Conservation (phyloP, 2,329 filamentous ascomycete species). For the Mycosphaerella sp. region DNA sequence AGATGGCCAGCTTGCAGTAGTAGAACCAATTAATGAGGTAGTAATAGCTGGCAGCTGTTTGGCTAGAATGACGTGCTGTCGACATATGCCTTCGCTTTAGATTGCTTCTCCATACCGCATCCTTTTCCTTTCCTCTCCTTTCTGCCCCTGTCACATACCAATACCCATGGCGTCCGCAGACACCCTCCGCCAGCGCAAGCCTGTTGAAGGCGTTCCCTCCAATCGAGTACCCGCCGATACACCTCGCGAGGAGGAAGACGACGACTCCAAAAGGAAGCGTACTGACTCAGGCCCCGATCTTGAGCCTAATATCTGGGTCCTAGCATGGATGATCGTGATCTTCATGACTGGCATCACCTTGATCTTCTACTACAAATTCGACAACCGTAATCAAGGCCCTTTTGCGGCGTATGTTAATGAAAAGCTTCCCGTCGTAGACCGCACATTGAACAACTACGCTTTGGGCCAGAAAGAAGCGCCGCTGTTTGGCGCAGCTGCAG, state of each 20-base stretch:
- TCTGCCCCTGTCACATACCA: background rate
- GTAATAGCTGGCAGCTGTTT: background rate
- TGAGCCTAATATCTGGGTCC: conserved; percentile 22
- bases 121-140: background rate
- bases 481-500: conserved; percentile 15
- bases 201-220: conserved; percentile 7
- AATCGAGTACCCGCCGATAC: conserved; percentile 8
- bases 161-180: conserved; percentile 14
- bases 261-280: conserved; percentile 12
- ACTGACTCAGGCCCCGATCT: conserved; percentile 12
- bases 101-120: background rate
- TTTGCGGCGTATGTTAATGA: conserved; percentile 21
- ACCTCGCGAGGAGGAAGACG: conserved; percentile 15
- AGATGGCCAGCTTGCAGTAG: background rate
- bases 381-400: conserved; percentile 20
- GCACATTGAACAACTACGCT: conserved; percentile 8
- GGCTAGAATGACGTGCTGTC: conserved; percentile 8
- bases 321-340: conserved; percentile 14
- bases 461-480: conserved; percentile 5
- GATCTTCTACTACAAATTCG: conserved; percentile 23
- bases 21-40: no score
- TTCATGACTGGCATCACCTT: conserved; percentile 14
- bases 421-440: conserved; percentile 19
- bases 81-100: background rate
- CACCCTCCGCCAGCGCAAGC: conserved; percentile 18